Evolutionary conservation across 192 early-diverging fungal species (phyloP).

Genomic region (Podila minutissima): DNA sequence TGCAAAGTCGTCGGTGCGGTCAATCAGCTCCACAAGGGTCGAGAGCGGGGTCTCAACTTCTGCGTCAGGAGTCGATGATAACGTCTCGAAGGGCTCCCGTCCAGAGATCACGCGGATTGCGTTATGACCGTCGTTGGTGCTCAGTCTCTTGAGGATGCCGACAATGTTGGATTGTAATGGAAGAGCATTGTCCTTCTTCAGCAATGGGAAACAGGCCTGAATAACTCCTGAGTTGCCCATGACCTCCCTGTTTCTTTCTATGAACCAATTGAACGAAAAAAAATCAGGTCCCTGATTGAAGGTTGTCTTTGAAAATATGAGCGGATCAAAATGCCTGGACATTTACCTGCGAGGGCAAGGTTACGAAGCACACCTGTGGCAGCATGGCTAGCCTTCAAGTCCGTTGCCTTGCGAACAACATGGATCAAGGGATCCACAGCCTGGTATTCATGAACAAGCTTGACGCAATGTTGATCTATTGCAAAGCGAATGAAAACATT

Average conservation of each 20-base stretch:
- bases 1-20: constrained; percentile 59
- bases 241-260: constrained; percentile 55
- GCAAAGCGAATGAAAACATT: background rate
- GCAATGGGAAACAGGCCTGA: constrained; percentile 48
- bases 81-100: constrained; percentile 45
- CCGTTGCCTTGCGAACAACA: constrained; percentile 56
- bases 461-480: constrained; percentile 71
- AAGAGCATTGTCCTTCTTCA: constrained; percentile 64
- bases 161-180: constrained; percentile 63
- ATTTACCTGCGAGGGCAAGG: constrained; percentile 65
- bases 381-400: constrained; percentile 65
- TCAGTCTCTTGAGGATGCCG: constrained; percentile 64
- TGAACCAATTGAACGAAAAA: background rate
- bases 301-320: background rate
- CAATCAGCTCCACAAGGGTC: constrained; percentile 51
- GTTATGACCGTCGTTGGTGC: constrained; percentile 50
- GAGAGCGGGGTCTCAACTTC: constrained; percentile 39
- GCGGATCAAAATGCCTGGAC: background rate
- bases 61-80: constrained; percentile 18
- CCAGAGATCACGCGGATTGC: constrained; percentile 36
- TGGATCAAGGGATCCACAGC: constrained; percentile 65
- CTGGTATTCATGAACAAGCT: constrained; percentile 64
- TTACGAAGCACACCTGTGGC: constrained; percentile 75
- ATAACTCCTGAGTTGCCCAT: constrained; percentile 63
- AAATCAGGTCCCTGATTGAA: background rate